Evolutionary conservation across 2,329 filamentous ascomycete species (phyloP).

Genomic region (Diaporthe humulicola): DNA sequence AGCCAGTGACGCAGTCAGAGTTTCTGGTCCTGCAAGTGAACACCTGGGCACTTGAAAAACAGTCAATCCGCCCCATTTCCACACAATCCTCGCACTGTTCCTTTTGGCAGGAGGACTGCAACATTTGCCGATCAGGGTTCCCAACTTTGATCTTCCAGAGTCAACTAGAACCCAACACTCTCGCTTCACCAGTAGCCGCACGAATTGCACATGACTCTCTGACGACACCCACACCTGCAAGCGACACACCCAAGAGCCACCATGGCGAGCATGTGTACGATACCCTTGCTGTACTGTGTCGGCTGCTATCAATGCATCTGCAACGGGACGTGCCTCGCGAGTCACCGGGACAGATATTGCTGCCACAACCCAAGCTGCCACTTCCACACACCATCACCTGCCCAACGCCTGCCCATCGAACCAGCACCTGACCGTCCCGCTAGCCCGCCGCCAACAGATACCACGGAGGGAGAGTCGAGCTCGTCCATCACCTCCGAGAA

Average conservation of each 20-base stretch:
- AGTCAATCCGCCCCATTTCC: too few relatives aligned
- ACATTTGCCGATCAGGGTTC: fast-evolving
- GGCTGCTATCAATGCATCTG: slow-evolving; percentile 8
- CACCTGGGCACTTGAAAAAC: not conserved
- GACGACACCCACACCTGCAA: fast-evolving
- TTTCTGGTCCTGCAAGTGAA: not conserved
- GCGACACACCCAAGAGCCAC: not conserved
- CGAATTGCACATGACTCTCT: not conserved
- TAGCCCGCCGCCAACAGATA: too few relatives aligned
- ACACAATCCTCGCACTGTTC: fast-evolving
- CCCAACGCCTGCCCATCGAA: not conserved
- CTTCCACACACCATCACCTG: not conserved
- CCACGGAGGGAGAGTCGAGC: too few relatives aligned
- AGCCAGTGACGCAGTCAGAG: not conserved
- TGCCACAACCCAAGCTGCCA: slow-evolving; percentile 27
- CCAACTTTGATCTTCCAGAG: not conserved
- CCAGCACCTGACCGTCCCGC: too few relatives aligned
- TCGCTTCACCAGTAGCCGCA: not conserved
- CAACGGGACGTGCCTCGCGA: not conserved
- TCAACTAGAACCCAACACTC: not conserved
- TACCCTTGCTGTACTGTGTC: not conserved
- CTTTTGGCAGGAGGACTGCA: not conserved
- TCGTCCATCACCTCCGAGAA: not conserved
- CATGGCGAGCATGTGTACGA: not conserved
- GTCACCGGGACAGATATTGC: not conserved